These are phyloP conservation scores for Myxozyma nipponensis DNA, from an alignment of 805 yeast species.

Conservation along the genomic window DNA sequence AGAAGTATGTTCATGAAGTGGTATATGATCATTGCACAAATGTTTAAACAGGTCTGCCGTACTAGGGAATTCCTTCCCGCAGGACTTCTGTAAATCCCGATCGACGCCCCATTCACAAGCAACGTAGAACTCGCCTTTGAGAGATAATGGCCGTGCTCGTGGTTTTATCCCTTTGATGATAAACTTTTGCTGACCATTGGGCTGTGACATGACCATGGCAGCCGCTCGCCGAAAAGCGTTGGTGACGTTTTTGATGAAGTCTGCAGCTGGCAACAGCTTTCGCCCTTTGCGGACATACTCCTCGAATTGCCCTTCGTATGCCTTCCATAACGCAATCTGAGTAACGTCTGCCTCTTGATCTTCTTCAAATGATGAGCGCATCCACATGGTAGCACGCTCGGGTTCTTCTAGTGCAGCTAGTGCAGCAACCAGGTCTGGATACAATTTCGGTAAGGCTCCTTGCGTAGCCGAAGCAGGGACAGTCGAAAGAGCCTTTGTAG, in stretches of 20 bases:
- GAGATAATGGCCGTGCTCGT: conserved; percentile 45
- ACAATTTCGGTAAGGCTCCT: conserved; percentile 56
- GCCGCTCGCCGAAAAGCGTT: conserved; percentile 71
- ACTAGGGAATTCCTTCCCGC: conserved; percentile 12
- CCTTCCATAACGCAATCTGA: conserved; percentile 92
- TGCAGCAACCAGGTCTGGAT: conserved; percentile 53
- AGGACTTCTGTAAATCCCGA: background rate
- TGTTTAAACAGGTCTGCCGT: conserved; percentile 24
- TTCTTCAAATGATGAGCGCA: conserved; percentile 85
- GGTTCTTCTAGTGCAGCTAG: conserved; percentile 75
- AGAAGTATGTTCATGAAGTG: background rate
- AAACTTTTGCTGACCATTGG: conserved; percentile 68
- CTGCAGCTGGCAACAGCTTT: conserved; percentile 86
- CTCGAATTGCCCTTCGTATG: conserved; percentile 84
- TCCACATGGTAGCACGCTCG: conserved; percentile 87
- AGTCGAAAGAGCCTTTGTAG: conserved; percentile 34
- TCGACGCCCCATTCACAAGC: conserved; percentile 27
- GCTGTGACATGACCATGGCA: conserved; percentile 82
- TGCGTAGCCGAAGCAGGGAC: conserved; percentile 49
- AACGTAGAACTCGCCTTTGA: conserved; percentile 28
- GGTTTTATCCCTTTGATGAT: conserved; percentile 95
- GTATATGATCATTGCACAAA: conserved; percentile 25
- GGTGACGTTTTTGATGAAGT: conserved; percentile 90
- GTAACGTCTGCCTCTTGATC: conserved; percentile 78
- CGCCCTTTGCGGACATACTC: conserved; percentile 51